Percentiles rank a stretch among this genome's conserved stretches.
Evolutionary conservation across 805 yeast genomes (phyloP).

Genomic region (Phaffomyces antillensis): DNA sequence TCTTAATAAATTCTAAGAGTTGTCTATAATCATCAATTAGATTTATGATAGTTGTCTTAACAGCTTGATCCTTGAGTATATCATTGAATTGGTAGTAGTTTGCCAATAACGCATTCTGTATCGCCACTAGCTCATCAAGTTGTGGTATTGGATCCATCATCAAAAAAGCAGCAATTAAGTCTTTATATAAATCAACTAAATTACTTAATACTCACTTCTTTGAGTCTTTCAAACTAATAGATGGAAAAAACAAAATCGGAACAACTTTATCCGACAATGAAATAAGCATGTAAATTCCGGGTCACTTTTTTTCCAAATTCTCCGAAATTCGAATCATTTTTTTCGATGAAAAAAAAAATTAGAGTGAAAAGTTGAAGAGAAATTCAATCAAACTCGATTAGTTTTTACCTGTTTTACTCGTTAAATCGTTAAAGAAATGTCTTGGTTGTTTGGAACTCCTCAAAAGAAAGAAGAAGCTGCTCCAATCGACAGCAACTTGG

Average conservation of each 20-base stretch:
- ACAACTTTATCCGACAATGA: too few relatives aligned
- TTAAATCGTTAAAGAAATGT: constrained; percentile 12
- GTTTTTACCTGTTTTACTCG: neutral
- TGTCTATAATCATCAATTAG: constrained; percentile 13
- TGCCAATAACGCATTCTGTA: constrained; percentile 9
- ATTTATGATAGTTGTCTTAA: constrained; percentile 12
- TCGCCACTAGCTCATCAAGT: neutral
- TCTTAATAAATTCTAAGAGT: constrained; percentile 6
- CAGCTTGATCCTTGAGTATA: constrained; percentile 8
- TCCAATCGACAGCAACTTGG: constrained; percentile 25
- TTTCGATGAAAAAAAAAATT: too few relatives aligned
- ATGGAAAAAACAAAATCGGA: too few relatives aligned
- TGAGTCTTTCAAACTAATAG: too few relatives aligned
- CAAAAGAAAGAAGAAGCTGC: constrained; percentile 17
- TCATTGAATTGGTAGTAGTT: constrained; percentile 6
- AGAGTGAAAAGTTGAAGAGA: constrained; percentile 4
- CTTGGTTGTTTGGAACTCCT: constrained; percentile 25
- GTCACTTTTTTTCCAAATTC: neutral
- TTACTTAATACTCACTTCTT: too few relatives aligned
- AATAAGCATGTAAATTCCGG: too few relatives aligned
- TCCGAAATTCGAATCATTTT: neutral
- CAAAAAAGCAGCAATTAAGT: too few relatives aligned
- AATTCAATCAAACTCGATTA: too few relatives aligned
- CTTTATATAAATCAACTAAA: too few relatives aligned
- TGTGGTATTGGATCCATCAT: neutral